Base-by-base conservation (phyloP, 495 filamentous ascomycete genomes). In the Elasticomyces elasticus region DNA sequence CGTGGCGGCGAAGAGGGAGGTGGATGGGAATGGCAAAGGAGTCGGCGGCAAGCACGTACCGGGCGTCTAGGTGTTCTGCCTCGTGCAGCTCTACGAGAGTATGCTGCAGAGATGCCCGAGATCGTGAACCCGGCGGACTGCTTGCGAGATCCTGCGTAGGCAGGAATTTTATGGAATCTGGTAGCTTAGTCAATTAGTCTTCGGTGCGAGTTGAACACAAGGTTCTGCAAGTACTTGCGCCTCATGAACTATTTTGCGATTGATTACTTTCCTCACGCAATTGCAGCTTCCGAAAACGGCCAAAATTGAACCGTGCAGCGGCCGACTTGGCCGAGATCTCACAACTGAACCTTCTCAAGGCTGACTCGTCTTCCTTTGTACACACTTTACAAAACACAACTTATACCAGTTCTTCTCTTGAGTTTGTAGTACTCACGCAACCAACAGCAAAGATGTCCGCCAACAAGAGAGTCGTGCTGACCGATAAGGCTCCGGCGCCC, bases 381-480 rank as follows among this genome's bases (percentile, higher is more conserved):
- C n/a, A n/a, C n/a, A n/a, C n/a, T n/a, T n/a, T n/a, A n/a, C n/a
- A n/a, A n/a, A n/a, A n/a, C n/a, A n/a, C n/a, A n/a, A n/a, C n/a
- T n/a, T n/a, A n/a, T n/a, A n/a, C n/a, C n/a, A n/a, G n/a, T n/a
- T n/a, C n/a, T n/a, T n/a, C n/a, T n/a, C n/a, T n/a, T n/a, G n/a
- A n/a, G n/a, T n/a, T n/a, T n/a, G n/a, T n/a, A n/a, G n/a, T n/a
- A n/a, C n/a, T 27, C 38, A 54, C 15, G 28, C 45, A 28, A 31
- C 27, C 2, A 3, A 30, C 44, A 49, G 17, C n/a, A n/a, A n/a
- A n/a, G n/a, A 56, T 56, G 54, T 49, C 45, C 19, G 27, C 33
- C 7, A n/a, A 23, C 27, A 57, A 57, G 35, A 23, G 47, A 52
- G 42, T 42, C 37, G 41, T 57, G 38, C 28, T 27, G 10, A 57